Base-by-base conservation (phyloP, 2,329 filamentous ascomycete genomes). In the Ceratocystis harringtonii region DNA sequence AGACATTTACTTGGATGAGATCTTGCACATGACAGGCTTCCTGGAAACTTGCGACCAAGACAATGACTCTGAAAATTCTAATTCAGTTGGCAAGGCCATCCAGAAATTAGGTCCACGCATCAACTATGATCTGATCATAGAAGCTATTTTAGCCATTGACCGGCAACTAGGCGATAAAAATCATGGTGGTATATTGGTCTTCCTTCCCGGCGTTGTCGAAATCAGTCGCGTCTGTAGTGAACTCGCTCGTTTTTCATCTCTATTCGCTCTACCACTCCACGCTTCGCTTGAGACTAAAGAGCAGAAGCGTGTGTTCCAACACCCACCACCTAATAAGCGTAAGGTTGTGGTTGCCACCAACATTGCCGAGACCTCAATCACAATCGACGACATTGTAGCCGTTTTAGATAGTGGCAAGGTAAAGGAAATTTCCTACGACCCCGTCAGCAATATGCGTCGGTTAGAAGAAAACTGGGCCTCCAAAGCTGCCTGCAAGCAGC, bases 361-460 rank as follows among this genome's bases (percentile, higher is more conserved):
- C 71, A 92, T 99, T 1, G 94, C 94, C 1, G 94, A 99, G 74
- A 99, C 94, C 0, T 97, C 94, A 1, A 97, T 99, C 73, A 99
- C 94, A 0, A 99, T 99, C 68, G 92, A 96, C 72, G 94, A 99
- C 72, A 89, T 99, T 64, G 89, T 97, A 1, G 92, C 90, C 1
- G 94, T 99, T 58, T 92, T 99, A 69, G 94, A 99, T 73, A 94
- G 88, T 10, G 94, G 94, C 32, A 86, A 90, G 64, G 94, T 99
- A 67, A 99, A 99, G 73, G 92, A 99, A 75, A 99, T 92, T 0
- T 92, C 89, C 72, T 97, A 92, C 71, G 94, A 97, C 73, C 84
- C 90, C 0, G 83, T 87, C 68, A 95, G 88, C 73, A 96, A 96
- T 72, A 96, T 97, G 86, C 88, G 95, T 55, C 91, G 90, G 71